Base-by-base conservation (phyloP, 441 rosid genomes). In the Oxalis stricta region DNA sequence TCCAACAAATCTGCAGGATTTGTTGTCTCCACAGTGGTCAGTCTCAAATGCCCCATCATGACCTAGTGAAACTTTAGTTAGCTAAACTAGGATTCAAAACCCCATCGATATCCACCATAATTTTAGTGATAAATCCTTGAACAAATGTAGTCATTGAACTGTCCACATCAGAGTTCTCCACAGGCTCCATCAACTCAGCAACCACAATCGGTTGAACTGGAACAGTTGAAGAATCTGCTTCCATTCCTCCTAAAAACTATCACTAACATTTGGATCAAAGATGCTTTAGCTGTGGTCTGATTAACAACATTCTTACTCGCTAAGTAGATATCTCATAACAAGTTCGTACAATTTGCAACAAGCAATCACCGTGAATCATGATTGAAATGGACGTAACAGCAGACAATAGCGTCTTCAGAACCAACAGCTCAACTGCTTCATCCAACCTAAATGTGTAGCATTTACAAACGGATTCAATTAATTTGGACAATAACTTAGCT, bases 121-220 rank as follows among this genome's bases (percentile, higher is more conserved):
- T 79, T 55, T 87, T 92, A 22, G 95, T 87, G 34, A 92, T 92
- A 55, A 92, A 92, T 18, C 99, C 95, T 49, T 92, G 97, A 46
- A 92, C 99, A 58, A 84, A 92, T 75, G 77, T 78, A 16, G 94
- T 75, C 87, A 82, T 82, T 4, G 97, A 72, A 7, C 76, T 91
- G 21, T 92, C 99, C 2, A 64, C 71, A 36, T 92, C 97, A 0
- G 96, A 75, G 63, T 82, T 87, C 59, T 79, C 99, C 1, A 68
- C 45, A 0, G 97, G 99, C 54, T 77, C 79, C 95, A 92, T 87
- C 38, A 87, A 58, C 54, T 87, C 95, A 21, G 99, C 97, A 22
- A 92, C 97, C 0, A 92, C 95, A 53, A 92, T 92, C 2, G 99
- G 99, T 66, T 87, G 97, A 64, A 92, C 61, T 1, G 99, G 97